A percentile compares a stretch with the other conserved stretches of the same genome.
Conservation (phyloP, 2,329 filamentous ascomycete genomes). For the Fusarium chuoi region DNA sequence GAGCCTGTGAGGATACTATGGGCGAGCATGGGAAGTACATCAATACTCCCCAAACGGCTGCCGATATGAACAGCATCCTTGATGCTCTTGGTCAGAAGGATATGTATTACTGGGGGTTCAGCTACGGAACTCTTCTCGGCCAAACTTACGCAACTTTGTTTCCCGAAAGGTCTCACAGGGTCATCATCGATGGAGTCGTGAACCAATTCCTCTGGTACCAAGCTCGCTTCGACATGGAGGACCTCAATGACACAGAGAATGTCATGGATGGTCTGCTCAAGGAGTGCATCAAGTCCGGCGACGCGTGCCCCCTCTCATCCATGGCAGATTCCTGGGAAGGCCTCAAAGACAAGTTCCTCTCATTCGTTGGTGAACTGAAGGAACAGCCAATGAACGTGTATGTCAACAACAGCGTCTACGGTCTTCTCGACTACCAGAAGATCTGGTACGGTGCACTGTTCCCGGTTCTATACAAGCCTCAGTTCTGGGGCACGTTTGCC, state of each 20-base stretch:
- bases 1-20: conserved; percentile 56
- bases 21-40: conserved; percentile 57
- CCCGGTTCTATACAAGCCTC: conserved; percentile 51
- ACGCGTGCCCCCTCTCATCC: conserved; percentile 55
- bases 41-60: conserved; percentile 61
- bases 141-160: conserved; percentile 54
- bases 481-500: conserved; percentile 51
- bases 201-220: conserved; percentile 50
- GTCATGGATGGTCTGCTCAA: conserved; percentile 49
- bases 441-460: conserved; percentile 53
- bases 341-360: conserved; percentile 48
- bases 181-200: conserved; percentile 52
- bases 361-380: conserved; percentile 48
- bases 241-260: conserved; percentile 45
- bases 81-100: conserved; percentile 50
- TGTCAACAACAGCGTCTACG: conserved; percentile 54
- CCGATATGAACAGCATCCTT: conserved; percentile 62
- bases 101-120: conserved; percentile 55
- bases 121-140: conserved; percentile 56
- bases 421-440: conserved; percentile 50
- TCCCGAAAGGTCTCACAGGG: conserved; percentile 46
- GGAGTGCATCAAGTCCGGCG: conserved; percentile 55
- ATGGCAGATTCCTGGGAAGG: conserved; percentile 50
- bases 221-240: conserved; percentile 36
- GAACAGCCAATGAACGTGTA: conserved; percentile 55